phyloP scores from a whole-genome alignment of 805 yeast genomes.

The Candida maris region DNA sequence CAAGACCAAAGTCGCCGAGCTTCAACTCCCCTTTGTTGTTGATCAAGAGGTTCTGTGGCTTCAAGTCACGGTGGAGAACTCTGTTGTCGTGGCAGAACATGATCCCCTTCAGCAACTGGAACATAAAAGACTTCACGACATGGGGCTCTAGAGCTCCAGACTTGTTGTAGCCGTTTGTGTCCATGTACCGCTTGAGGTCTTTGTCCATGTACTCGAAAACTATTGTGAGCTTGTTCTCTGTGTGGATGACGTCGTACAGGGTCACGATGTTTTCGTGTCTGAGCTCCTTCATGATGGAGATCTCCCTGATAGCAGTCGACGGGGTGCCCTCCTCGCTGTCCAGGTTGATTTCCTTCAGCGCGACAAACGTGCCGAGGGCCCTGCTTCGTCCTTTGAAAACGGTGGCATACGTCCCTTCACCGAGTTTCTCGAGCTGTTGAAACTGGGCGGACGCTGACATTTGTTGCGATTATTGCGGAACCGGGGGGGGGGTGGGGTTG shows the following conservation, averaged over 20 bases:
- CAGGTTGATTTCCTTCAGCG: conserved; percentile 88
- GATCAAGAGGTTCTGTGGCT: conserved; percentile 92
- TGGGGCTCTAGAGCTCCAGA: conserved; percentile 70
- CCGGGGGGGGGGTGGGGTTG: no score
- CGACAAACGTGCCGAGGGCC: conserved; percentile 84
- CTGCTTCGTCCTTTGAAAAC: conserved; percentile 91
- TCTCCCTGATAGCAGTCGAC: conserved; percentile 95
- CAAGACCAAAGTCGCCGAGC: conserved; percentile 94
- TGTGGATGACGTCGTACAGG: conserved; percentile 91
- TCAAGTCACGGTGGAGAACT: conserved; percentile 81
- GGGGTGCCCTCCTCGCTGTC: conserved; percentile 99
- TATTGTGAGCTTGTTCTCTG: conserved; percentile 89
- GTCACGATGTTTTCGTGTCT: conserved; percentile 92
- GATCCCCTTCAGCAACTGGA: conserved; percentile 86
- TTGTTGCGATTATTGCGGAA: no score
- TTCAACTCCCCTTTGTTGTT: conserved; percentile 87
- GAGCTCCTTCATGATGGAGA: conserved; percentile 90
- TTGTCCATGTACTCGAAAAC: conserved; percentile 93
- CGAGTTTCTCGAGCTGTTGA: conserved; percentile 70
- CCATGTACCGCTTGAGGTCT: conserved; percentile 94
- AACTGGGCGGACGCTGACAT: conserved; percentile 38
- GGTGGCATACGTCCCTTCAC: conserved; percentile 98
- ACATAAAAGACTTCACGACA: conserved; percentile 87
- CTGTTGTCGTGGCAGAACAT: conserved; percentile 82
- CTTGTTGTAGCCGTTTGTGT: conserved; percentile 56